A percentile compares a stretch with the other conserved stretches of the same genome.
These are phyloP conservation scores for Lachancea lanzarotensis DNA, from an alignment of 805 yeast species.

Conservation along the genomic window DNA sequence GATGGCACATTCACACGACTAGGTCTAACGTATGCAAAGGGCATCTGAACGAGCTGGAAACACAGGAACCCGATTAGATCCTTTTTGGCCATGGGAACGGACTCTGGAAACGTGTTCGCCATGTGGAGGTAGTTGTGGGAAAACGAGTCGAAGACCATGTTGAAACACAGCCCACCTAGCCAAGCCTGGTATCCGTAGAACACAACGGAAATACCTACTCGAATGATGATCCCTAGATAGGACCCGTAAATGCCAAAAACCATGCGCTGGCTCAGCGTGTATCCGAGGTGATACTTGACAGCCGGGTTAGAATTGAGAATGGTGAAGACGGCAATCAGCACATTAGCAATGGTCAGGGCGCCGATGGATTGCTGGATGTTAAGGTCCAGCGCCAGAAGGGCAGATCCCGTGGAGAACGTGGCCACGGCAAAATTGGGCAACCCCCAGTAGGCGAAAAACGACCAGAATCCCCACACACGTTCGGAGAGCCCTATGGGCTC, in stretches of 20 bases:
- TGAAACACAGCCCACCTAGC: constrained; percentile 34
- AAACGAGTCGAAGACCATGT: constrained; percentile 27
- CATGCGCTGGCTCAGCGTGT: constrained; percentile 34
- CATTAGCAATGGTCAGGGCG: constrained; percentile 19
- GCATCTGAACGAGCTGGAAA: constrained; percentile 32
- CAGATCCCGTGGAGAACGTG: constrained; percentile 34
- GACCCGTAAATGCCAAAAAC: constrained; percentile 35
- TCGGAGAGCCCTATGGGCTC: constrained; percentile 34
- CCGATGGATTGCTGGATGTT: constrained; percentile 28
- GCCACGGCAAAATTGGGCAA: constrained; percentile 34
- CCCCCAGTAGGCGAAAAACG: constrained; percentile 34
- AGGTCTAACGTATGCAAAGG: constrained; percentile 28
- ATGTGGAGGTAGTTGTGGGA: constrained; percentile 20
- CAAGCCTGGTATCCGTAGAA: constrained; percentile 38
- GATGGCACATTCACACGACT: constrained; percentile 27
- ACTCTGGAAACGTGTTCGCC: constrained; percentile 25
- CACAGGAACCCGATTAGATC: constrained; percentile 37
- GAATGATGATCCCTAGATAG: constrained; percentile 31
- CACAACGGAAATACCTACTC: constrained; percentile 34
- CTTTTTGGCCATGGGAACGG: constrained; percentile 34
- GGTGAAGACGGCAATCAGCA: constrained; percentile 17
- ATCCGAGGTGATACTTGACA: constrained; percentile 33
- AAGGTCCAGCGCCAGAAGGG: constrained; percentile 26
- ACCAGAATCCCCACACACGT: constrained; percentile 34
- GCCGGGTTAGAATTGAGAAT: constrained; percentile 24